Evolutionary conservation across 306 rosid species (phyloP), one percentile per base, ranked within the genome.

Genomic region (Gastrolobium bilobum): DNA sequence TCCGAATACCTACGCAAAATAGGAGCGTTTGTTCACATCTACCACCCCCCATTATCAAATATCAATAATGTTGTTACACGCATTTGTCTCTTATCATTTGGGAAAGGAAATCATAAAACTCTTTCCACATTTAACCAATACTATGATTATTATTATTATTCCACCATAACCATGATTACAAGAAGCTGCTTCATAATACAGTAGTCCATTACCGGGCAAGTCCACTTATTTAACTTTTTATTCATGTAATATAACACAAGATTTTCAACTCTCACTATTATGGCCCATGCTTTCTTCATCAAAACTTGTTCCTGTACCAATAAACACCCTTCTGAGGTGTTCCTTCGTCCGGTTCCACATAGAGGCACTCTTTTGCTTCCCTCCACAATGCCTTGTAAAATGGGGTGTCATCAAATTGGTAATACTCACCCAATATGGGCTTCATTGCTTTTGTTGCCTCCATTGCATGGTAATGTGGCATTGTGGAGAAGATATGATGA

Each of bases 401-500:
- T 4, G 97, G 86, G 13, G 97, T 94, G 33, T 58, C 82, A 68
- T 90, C 97, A n/a, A 90, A 79, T 7, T 78, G 85, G 58, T 91
- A 91, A 48, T 89, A 91, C 44, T 66, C 80, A 29, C 78, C 82
- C 35, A 88, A 29, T 43, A 90, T 31, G 3, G 82, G 83, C 83
- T 85, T 91, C 37, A 91, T 61, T 2, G 94, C 96, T 6, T 76
- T 69, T 3, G 97, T 94, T 30, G 91, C 97, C 68, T 94, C 98
- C 92, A 79, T 79, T 5, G 97, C 94, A 80, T 90, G 83, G 73
- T 91, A 91, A 65, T 90, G 97, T 4, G 96, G 94, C 90, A 94
- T 87, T 20, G 92, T 83, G 0, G 97, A 92, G 85, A 91, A 87
- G 4, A 91, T 68, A 78, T 94, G 98, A 38, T 91, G 98, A 37